Percentiles rank a stretch among this genome's conserved stretches.
Evolutionary conservation across 305 asterid genomes (phyloP).

Genomic region (Euphrasia arctica): DNA sequence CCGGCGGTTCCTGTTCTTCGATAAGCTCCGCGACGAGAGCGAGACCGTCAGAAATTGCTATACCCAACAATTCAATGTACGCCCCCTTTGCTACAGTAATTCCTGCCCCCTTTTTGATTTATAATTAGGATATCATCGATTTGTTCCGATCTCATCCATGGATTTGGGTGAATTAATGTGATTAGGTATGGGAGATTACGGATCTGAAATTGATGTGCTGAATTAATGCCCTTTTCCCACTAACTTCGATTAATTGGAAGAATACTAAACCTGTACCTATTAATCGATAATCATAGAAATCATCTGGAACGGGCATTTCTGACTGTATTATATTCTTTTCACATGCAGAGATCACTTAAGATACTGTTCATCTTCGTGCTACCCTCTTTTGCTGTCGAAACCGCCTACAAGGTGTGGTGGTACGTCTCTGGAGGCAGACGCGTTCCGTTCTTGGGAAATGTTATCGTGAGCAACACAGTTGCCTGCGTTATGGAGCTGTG

Average conservation of each 20-base stretch:
- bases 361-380: constrained; percentile 66
- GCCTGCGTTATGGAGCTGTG: constrained; percentile 79
- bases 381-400: constrained; percentile 83
- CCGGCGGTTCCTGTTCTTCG: constrained; percentile 77
- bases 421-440: constrained; percentile 76
- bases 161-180: too few relatives aligned
- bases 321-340: not conserved
- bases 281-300: too few relatives aligned
- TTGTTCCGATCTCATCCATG: too few relatives aligned
- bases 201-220: too few relatives aligned
- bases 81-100: constrained; percentile 11
- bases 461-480: constrained; percentile 63
- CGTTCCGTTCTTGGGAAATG: constrained; percentile 82
- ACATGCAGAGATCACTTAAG: constrained; percentile 70
- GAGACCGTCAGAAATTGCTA: constrained; percentile 78
- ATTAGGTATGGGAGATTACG: too few relatives aligned
- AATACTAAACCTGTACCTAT: not conserved
- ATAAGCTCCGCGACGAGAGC: constrained; percentile 85
- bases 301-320: not conserved
- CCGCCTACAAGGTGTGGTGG: constrained; percentile 90
- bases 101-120: too few relatives aligned
- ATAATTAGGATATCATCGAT: too few relatives aligned
- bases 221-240: too few relatives aligned
- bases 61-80: constrained; percentile 66
- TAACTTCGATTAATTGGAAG: not conserved